Conservation (phyloP, 352 stramenopile species). For the Phytophthora rubi region DNA sequence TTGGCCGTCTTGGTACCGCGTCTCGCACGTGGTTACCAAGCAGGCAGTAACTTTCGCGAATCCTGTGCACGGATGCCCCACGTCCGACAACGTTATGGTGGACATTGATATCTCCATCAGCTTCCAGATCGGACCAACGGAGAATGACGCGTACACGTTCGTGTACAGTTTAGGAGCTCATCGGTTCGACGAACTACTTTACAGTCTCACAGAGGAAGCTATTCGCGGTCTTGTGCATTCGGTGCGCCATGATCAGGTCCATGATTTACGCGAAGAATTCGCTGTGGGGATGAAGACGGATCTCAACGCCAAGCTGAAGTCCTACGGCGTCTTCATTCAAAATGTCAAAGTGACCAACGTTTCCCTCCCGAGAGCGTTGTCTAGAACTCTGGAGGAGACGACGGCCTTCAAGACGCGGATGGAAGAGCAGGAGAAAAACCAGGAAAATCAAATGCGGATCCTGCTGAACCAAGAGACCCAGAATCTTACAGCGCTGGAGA, state of each 20-base stretch:
- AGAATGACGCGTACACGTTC: conserved; percentile 73
- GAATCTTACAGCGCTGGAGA: conserved; percentile 72
- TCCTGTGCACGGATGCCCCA: conserved; percentile 67
- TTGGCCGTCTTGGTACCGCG: conserved; percentile 72
- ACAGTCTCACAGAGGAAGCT: conserved; percentile 68
- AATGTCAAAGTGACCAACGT: conserved; percentile 88
- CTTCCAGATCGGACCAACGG: conserved; percentile 76
- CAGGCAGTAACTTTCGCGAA: conserved; percentile 79
- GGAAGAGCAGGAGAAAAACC: conserved; percentile 87
- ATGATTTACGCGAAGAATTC: conserved; percentile 80
- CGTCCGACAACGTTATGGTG: conserved; percentile 84
- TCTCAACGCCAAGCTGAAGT: conserved; percentile 64
- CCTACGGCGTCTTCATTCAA: conserved; percentile 79
- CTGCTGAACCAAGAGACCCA: conserved; percentile 80
- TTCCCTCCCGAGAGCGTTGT: conserved; percentile 58
- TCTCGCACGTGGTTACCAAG: conserved; percentile 86
- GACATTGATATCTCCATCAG: conserved; percentile 85
- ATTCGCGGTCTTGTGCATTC: conserved; percentile 78
- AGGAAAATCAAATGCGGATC: conserved; percentile 82
- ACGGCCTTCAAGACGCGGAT: conserved; percentile 85
- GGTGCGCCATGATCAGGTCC: conserved; percentile 76
- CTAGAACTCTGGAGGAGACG: conserved; percentile 68
- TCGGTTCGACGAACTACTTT: conserved; percentile 77
- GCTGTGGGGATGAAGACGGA: conserved; percentile 80
- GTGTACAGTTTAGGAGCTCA: conserved; percentile 81